Conservation (phyloP, 768 basidiomycete genomes). For the Russula brevipes region DNA sequence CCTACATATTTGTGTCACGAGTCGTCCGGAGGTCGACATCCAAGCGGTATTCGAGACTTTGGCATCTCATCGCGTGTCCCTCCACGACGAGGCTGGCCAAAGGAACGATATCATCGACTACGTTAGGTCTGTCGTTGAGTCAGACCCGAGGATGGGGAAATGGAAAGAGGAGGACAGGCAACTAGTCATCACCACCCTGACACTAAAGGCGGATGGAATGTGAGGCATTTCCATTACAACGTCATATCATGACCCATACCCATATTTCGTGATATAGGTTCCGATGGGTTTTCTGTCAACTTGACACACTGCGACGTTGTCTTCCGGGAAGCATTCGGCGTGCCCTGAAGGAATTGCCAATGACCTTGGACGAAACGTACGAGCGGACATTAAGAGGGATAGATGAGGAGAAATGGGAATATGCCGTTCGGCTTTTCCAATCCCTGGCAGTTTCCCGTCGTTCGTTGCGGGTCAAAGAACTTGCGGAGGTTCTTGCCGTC, state of each 20-base stretch:
- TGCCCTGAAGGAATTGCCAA: neutral
- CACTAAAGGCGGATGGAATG: neutral
- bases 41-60: neutral
- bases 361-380: neutral
- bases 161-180: neutral
- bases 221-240: neutral
- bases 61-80: neutral
- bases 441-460: neutral
- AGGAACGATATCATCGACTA: neutral
- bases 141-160: neutral
- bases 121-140: neutral
- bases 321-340: neutral
- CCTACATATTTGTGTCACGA: neutral
- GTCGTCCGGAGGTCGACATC: conserved; percentile 1
- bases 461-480: neutral
- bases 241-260: neutral
- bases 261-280: neutral
- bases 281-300: neutral
- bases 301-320: neutral
- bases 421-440: conserved; percentile 2
- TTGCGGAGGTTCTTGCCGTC: neutral
- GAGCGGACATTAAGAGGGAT: conserved; percentile 1
- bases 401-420: neutral
- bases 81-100: neutral
- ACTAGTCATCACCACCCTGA: neutral